Conservation (phyloP, 345 rosid species). For the Fremontodendron californicum region DNA sequence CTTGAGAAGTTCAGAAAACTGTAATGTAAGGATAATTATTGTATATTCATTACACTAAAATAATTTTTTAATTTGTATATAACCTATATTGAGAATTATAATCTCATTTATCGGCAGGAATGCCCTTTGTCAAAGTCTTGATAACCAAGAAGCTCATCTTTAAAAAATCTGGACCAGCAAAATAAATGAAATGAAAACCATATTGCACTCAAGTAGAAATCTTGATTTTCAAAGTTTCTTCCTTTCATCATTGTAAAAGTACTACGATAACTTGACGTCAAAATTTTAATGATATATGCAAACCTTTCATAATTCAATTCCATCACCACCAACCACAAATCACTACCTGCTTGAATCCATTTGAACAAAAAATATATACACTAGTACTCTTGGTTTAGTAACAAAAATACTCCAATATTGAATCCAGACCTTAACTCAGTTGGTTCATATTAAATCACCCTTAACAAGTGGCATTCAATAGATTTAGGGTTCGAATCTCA, state of each 20-base stretch:
- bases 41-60: no score
- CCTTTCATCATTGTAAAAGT: neutral
- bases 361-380: neutral
- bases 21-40: no score
- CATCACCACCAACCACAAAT: neutral
- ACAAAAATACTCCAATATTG: no score
- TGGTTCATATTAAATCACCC: no score
- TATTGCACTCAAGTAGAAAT: neutral
- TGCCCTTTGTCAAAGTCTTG: neutral
- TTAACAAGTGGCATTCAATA: no score
- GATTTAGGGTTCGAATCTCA: no score
- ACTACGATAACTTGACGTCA: neutral
- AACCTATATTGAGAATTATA: no score
- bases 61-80: no score
- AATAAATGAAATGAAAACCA: neutral
- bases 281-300: neutral
- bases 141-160: neutral
- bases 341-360: neutral
- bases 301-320: neutral
- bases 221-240: neutral
- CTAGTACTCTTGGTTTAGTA: neutral
- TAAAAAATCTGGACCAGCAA: neutral
- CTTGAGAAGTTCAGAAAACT: neutral
- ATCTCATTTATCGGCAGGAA: no score
- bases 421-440: no score